phyloP scores from a whole-genome alignment of 305 asterid species.

The Andrographis paniculata region DNA sequence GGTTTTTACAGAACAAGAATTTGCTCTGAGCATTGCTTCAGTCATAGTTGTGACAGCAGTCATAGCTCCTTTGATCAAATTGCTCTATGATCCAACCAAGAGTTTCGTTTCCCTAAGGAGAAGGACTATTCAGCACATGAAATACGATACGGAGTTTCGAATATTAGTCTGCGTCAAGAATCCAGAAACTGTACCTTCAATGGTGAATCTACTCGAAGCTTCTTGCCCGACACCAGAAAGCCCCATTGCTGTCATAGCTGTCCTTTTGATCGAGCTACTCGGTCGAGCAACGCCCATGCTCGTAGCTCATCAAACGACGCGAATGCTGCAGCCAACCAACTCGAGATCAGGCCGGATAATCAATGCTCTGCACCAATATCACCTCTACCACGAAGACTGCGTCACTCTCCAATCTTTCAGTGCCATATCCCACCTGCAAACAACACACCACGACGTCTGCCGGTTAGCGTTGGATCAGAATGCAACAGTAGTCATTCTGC shows the following conservation, averaged over 20 bases:
- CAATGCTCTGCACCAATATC: constrained; percentile 65
- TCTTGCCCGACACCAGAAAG: constrained; percentile 46
- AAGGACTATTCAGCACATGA: constrained; percentile 54
- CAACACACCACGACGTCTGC: constrained; percentile 55
- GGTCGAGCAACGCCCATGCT: constrained; percentile 31
- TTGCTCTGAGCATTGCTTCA: constrained; percentile 44
- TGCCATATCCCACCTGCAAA: constrained; percentile 35
- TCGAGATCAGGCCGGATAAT: constrained; percentile 44
- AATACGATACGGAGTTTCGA: constrained; percentile 42
- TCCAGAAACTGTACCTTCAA: constrained; percentile 47
- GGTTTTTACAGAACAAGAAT: constrained; percentile 42
- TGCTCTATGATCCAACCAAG: constrained; percentile 38
- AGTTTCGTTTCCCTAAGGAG: constrained; percentile 27
- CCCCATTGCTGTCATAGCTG: constrained; percentile 59
- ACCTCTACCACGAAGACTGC: constrained; percentile 37
- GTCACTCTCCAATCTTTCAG: constrained; percentile 45
- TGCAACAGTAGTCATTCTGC: constrained; percentile 50
- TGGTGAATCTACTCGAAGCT: constrained; percentile 60
- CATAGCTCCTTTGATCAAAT: constrained; percentile 44
- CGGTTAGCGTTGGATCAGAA: constrained; percentile 47
- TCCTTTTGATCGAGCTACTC: constrained; percentile 46
- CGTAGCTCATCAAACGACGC: constrained; percentile 55
- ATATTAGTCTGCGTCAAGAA: constrained; percentile 47
- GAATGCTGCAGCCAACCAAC: constrained; percentile 28
- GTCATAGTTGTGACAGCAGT: constrained; percentile 48